phyloP scores from a whole-genome alignment of 345 rosid species.

The Theobroma cacao region DNA sequence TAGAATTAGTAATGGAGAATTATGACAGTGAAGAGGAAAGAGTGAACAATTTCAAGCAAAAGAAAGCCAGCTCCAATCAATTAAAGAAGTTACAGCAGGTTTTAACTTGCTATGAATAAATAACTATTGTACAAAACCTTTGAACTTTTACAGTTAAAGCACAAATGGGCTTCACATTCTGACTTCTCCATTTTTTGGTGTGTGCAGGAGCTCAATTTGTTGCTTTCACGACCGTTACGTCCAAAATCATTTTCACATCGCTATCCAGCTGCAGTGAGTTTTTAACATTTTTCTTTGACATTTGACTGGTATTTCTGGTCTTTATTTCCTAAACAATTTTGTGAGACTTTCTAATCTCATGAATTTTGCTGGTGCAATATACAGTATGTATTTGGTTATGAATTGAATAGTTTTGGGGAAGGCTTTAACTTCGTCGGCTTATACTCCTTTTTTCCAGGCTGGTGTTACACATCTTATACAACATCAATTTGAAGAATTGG shows the following conservation, averaged over 20 bases:
- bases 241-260: conserved; percentile 84
- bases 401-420: background rate
- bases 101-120: background rate
- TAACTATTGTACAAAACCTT: background rate
- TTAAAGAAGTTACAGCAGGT: conserved; percentile 75
- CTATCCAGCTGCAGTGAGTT: conserved; percentile 84
- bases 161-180: background rate
- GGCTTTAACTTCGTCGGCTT: background rate
- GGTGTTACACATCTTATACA: conserved; percentile 75
- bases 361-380: background rate
- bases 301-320: background rate
- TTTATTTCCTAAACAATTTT: background rate
- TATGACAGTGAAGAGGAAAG: conserved; percentile 89
- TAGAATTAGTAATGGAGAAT: conserved; percentile 66
- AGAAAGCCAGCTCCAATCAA: conserved; percentile 53
- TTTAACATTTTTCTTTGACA: background rate
- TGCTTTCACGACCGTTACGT: conserved; percentile 73
- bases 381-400: background rate
- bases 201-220: conserved; percentile 64
- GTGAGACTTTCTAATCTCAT: background rate
- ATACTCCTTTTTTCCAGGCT: conserved; percentile 37
- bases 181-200: background rate
- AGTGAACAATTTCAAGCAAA: conserved; percentile 58
- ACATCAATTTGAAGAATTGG: conserved; percentile 67
- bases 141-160: background rate